Evolutionary conservation across 805 yeast genomes (phyloP).

Genomic region (Millerozyma miso): DNA sequence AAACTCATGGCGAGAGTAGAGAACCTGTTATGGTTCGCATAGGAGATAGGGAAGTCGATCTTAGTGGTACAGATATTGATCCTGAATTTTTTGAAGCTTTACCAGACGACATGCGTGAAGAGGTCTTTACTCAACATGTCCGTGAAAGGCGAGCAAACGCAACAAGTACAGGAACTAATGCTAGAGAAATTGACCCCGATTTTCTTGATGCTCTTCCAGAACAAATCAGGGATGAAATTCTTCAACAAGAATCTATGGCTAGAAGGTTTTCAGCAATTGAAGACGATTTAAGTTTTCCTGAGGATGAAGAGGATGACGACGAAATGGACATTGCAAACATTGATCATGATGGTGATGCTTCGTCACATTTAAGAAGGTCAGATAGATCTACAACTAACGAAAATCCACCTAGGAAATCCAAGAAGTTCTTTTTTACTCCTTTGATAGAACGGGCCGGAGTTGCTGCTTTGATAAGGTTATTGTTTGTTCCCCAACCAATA

Average conservation of each 20-base stretch:
- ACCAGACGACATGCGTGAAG: conserved; percentile 91
- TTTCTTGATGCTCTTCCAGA: conserved; percentile 80
- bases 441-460: conserved; percentile 73
- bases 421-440: conserved; percentile 49
- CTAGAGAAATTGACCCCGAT: conserved; percentile 72
- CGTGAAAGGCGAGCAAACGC: conserved; percentile 68
- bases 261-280: conserved; percentile 29
- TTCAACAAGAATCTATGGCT: conserved; percentile 52
- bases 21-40: conserved; percentile 66
- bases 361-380: conserved; percentile 9
- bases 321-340: conserved; percentile 5
- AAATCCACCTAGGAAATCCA: conserved; percentile 4
- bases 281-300: conserved; percentile 18
- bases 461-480: conserved; percentile 63
- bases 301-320: conserved; percentile 15
- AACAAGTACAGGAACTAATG: conserved; percentile 34
- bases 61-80: conserved; percentile 86
- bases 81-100: conserved; percentile 86
- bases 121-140: conserved; percentile 81
- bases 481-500: conserved; percentile 69
- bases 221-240: conserved; percentile 55
- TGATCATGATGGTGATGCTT: conserved; percentile 4
- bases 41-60: conserved; percentile 76
- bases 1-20: conserved; percentile 13
- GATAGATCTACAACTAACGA: neutral